These are phyloP conservation scores for Hirschioporus abietinus DNA, from an alignment of 768 basidiomycete genomes.

Conservation along the genomic window DNA sequence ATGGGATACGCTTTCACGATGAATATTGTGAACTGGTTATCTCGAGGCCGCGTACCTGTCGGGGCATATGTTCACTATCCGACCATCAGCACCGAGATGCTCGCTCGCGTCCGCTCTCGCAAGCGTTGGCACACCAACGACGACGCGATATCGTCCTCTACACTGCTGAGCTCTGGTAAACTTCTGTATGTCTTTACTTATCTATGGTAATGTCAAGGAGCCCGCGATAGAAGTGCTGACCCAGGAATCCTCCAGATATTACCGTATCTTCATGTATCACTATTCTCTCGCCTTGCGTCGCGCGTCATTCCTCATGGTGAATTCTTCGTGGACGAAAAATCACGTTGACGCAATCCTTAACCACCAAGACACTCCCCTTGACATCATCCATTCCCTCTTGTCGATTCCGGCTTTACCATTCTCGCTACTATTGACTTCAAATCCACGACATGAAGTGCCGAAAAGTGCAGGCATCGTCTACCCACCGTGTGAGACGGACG, in stretches of 20 bases:
- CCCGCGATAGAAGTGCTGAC: neutral
- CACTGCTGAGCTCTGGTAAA: conserved; percentile 53
- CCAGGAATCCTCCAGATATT: conserved; percentile 57
- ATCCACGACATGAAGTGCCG: neutral
- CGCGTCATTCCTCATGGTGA: conserved; percentile 83
- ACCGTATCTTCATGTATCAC: conserved; percentile 78
- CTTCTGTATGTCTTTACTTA: conserved; percentile 43
- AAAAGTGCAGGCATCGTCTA: conserved; percentile 52
- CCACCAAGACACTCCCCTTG: conserved; percentile 46
- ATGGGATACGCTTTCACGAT: conserved; percentile 97
- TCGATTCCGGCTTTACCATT: conserved; percentile 12
- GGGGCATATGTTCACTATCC: conserved; percentile 97
- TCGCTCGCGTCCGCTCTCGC: conserved; percentile 65
- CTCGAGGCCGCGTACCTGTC: conserved; percentile 51
- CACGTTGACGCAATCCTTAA: conserved; percentile 75
- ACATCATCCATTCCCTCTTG: conserved; percentile 32
- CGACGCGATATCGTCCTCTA: conserved; percentile 47
- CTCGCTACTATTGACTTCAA: conserved; percentile 35
- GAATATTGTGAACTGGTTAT: conserved; percentile 60
- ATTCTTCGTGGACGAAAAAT: conserved; percentile 90
- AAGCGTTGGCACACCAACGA: conserved; percentile 59
- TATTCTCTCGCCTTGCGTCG: conserved; percentile 72
- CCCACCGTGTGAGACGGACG: conserved; percentile 86
- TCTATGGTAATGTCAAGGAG: conserved; percentile 2
- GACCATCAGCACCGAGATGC: conserved; percentile 93